A percentile compares a stretch with the other conserved stretches of the same genome.
phyloP scores from a whole-genome alignment of 257 asterid species.

The Solanum etuberosum region DNA sequence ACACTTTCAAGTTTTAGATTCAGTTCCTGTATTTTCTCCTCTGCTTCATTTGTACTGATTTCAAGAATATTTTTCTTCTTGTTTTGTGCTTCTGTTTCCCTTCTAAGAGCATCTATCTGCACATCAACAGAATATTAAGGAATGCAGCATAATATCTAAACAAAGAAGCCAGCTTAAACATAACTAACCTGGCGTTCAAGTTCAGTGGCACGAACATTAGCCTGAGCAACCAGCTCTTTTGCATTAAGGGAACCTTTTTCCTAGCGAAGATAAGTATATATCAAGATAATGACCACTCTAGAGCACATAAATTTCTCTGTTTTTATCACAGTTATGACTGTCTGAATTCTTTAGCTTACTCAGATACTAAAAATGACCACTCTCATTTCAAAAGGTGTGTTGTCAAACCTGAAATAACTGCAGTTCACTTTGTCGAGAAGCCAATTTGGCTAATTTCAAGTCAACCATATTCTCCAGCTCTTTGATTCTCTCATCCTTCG shows the following conservation, averaged over 20 bases:
- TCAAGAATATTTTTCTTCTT: constrained; percentile 22
- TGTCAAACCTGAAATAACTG: constrained; percentile 17
- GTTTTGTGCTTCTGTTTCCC: constrained; percentile 28
- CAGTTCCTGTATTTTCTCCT: constrained; percentile 23
- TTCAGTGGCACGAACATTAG: constrained; percentile 19
- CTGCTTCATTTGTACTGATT: constrained; percentile 16
- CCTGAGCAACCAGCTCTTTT: constrained; percentile 16
- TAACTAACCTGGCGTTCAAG: constrained; percentile 29
- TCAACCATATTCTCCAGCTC: constrained; percentile 20
- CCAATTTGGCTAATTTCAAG: constrained; percentile 26
- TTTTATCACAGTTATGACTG: background rate
- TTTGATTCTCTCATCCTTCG: constrained; percentile 23
- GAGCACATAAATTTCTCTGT: background rate
- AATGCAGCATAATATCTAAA: background rate
- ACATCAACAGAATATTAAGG: background rate
- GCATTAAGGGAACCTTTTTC: constrained; percentile 18
- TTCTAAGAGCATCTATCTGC: constrained; percentile 27
- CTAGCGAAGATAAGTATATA: background rate
- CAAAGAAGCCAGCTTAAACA: background rate
- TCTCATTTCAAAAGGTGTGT: background rate
- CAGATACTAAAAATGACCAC: background rate
- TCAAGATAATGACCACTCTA: background rate
- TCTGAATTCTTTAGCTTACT: background rate
- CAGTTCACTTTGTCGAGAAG: constrained; percentile 23
- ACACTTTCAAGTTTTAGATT: constrained; percentile 34